These are phyloP conservation scores for Pulveroboletus sp. DNA, from an alignment of 768 basidiomycete genomes.

Conservation along the genomic window DNA sequence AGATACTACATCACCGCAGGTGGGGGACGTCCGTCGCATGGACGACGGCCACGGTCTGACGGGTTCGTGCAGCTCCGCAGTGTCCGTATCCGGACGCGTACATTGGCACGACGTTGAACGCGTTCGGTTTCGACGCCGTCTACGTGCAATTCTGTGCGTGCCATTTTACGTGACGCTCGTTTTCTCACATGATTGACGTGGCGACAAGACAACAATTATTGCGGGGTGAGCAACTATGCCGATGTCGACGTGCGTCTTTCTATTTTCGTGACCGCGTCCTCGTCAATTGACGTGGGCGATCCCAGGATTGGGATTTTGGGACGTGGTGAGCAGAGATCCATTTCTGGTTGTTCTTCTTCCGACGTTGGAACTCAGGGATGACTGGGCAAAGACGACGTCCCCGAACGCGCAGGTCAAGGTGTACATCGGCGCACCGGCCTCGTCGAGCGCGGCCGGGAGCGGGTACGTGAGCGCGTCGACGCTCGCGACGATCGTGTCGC, in stretches of 20 bases:
- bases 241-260: constrained; percentile 35
- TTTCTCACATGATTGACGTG: not conserved
- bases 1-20: constrained; percentile 46
- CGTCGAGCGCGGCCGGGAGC: constrained; percentile 40
- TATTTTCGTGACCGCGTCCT: not conserved
- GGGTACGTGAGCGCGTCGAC: constrained; percentile 40
- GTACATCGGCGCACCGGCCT: constrained; percentile 47
- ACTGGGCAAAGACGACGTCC: constrained; percentile 44
- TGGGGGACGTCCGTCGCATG: not conserved
- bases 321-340: too few species aligned
- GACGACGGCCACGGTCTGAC: not conserved
- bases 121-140: constrained; percentile 44
- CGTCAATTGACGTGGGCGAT: too few species aligned
- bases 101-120: constrained; percentile 39
- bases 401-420: constrained; percentile 46
- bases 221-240: constrained; percentile 42
- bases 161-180: not conserved
- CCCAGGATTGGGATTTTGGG: constrained; percentile 48
- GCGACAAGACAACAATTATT: constrained; percentile 45
- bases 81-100: constrained; percentile 49
- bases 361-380: too few species aligned
- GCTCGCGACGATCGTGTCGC: constrained; percentile 33
- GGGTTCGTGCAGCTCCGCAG: constrained; percentile 30
- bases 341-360: too few species aligned
- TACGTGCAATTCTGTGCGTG: constrained; percentile 47